Evolutionary conservation across 2,329 filamentous ascomycete genomes (phyloP).

Genomic region (Phyllachora maydis): DNA sequence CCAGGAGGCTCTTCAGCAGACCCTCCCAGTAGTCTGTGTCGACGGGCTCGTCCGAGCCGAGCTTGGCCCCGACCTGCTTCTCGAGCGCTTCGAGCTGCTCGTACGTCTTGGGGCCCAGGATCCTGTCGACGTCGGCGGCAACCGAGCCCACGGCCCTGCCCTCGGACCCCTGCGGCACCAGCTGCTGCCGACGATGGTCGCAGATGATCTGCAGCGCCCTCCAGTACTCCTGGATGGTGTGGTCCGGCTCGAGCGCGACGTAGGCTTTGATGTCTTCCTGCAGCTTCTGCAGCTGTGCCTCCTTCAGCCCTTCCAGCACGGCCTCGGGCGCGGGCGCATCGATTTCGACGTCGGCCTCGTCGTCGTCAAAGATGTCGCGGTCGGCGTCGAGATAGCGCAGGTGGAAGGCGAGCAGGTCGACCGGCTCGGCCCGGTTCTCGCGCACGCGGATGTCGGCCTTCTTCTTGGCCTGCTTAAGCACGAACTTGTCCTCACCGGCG

Average conservation of each 20-base stretch:
- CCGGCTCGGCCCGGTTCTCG: conserved; percentile 74
- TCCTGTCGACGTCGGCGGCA: conserved; percentile 67
- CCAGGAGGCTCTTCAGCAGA: conserved; percentile 59
- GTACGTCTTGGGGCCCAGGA: conserved; percentile 67
- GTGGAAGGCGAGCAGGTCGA: conserved; percentile 86
- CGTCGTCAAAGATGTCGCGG: conserved; percentile 69
- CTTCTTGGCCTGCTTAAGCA: conserved; percentile 91
- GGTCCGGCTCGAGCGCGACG: conserved; percentile 57
- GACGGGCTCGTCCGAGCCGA: conserved; percentile 75
- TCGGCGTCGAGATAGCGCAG: conserved; percentile 74
- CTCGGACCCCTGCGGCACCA: conserved; percentile 38
- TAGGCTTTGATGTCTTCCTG: conserved; percentile 71
- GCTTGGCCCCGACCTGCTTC: conserved; percentile 66
- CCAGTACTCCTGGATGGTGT: conserved; percentile 75
- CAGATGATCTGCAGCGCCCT: conserved; percentile 74
- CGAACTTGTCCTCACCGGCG: conserved; percentile 87
- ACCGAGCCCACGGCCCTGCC: conserved; percentile 66
- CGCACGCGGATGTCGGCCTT: conserved; percentile 90
- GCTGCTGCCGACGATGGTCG: conserved; percentile 49
- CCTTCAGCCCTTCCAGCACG: conserved; percentile 55
- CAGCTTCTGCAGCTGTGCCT: conserved; percentile 49
- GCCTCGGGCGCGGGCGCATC: conserved; percentile 61
- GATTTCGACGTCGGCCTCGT: conserved; percentile 51
- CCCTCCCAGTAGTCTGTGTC: conserved; percentile 98
- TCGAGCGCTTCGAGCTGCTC: conserved; percentile 77